Base-by-base conservation (phyloP, 192 early-diverging fungal species). In the Umbelopsis ramanniana region DNA sequence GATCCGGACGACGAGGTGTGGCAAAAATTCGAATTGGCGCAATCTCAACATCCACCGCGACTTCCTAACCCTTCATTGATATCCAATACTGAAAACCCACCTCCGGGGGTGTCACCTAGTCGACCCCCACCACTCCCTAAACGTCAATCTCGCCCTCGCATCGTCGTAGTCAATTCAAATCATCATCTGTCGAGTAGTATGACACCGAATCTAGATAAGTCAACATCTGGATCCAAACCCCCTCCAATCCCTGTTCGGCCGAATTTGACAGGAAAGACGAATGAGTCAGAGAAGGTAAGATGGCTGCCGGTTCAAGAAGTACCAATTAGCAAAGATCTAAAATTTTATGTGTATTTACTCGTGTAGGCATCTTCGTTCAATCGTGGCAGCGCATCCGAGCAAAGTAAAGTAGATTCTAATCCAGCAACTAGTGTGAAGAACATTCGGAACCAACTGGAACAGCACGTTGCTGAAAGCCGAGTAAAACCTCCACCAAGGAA, bases 21-120 rank as follows among this genome's bases (percentile, higher is more conserved):
- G 77, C 69, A 79, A 43, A 79, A 79, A 19, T 74, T 79, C 52
- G 72, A 69, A 47, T 52, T 74, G 45, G 68, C 69, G 3, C 73
- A 71, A 37, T 67, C 76, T 29, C 57, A 63, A 12, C 57, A 63
- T 6, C 57, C 57, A 19, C 57, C 57, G 15, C 26, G 57, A 11
- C 57, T 63, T 37, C 57, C 57, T 4, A 63, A 63, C n/a, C 57
- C 57, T 8, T 63, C 57, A 12, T 37, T 63, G 33, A 63, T 63
- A 37, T 63, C 57, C 17, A 26, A 38, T 35, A 22, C 22, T 7
- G 33, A 29, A 12, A 63, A n/a, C 33, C 7, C 33, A 19, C 15
- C 57, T 37, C 2, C 33, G 0, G 4, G 4, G 2, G 57, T 5
- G 4, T 1, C 19, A 0, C 5, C 26, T 19, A 12, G 17, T 37